Evolutionary conservation across 2,329 filamentous ascomycete species (phyloP).

Genomic region (Talaromyces albobiverticillius): DNA sequence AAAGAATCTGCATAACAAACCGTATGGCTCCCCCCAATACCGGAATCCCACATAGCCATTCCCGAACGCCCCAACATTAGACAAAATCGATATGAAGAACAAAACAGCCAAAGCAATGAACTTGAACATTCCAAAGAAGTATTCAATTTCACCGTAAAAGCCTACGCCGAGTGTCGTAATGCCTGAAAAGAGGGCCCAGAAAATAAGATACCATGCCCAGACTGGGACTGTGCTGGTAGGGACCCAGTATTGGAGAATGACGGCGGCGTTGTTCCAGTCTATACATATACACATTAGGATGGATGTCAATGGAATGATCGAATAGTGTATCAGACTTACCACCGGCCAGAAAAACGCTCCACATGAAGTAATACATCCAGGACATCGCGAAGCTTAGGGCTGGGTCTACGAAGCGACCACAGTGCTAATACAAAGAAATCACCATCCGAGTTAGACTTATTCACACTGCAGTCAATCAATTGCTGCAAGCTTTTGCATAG

Average conservation of each 20-base stretch:
- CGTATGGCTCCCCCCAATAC: constrained; percentile 1
- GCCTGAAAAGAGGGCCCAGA: neutral
- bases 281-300: neutral
- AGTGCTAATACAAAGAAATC: neutral
- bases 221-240: neutral
- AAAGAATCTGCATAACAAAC: too few species aligned
- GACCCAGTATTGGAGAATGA: constrained; percentile 1
- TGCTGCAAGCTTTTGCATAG: too few species aligned
- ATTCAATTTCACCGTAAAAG: neutral
- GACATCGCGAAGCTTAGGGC: neutral
- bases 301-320: too few species aligned
- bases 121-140: constrained; percentile 2
- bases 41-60: constrained; percentile 6
- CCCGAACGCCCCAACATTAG: constrained; percentile 2
- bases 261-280: constrained; percentile 1
- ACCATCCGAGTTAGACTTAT: too few species aligned
- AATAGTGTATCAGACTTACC: neutral
- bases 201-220: neutral
- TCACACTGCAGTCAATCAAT: too few species aligned
- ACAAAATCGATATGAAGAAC: constrained; percentile 4
- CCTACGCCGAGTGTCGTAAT: neutral
- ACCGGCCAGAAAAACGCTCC: neutral
- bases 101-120: neutral
- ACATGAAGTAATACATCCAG: constrained; percentile 3
- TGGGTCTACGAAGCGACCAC: neutral